Base-by-base conservation (phyloP, 2,329 filamentous ascomycete genomes). In the Colletotrichum cordylinicola region DNA sequence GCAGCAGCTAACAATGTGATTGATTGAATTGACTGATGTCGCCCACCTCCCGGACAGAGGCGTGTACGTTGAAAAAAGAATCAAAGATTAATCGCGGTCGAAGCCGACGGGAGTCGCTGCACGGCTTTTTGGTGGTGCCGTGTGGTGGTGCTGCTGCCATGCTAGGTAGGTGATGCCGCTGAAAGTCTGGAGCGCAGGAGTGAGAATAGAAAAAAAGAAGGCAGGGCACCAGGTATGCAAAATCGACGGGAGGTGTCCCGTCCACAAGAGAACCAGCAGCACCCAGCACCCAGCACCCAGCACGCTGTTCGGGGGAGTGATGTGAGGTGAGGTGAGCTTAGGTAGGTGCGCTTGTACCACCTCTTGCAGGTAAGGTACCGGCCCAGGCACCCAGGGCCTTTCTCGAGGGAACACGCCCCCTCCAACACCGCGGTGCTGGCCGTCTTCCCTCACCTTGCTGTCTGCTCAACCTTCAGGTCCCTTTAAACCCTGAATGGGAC, bases 261-360 rank as follows among this genome's bases (percentile, higher is more conserved):
- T 12, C 43, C 43, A 12, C 43, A 52, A 21, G 35, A 37, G 5
- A 48, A 21, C 39, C 39, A 48, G 9, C 39, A 48, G 18, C 39
- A 48, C 39, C 39, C 39, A 43, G 39, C 39, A 43, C 39, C 39
- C 39, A 48, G 39, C 39, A 48, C 33, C 33, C 33, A 35, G 29
- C 31, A 35, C 21, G 35, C 61, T 18, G 62, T 52, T 24, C 21
- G 55, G 21, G 55, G 21, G 55, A 58, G 24, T 29, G 55, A 58
- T 18, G 55, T 4, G 24, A 58, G 55, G 55, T 29, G 18, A 52
- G 35, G 35, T 29, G n/a, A 35, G 16, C 52, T 35, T 55, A 60
- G 66, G 55, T 62, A n/a, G n/a, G n/a, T 58, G 55, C 72, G 72
- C 69, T 67, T 75, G 72, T 72, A 62, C 69, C 69, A 72, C 72